phyloP scores from a whole-genome alignment of 2,329 filamentous ascomycete genomes.

The Dryadomyces quercivorus region DNA sequence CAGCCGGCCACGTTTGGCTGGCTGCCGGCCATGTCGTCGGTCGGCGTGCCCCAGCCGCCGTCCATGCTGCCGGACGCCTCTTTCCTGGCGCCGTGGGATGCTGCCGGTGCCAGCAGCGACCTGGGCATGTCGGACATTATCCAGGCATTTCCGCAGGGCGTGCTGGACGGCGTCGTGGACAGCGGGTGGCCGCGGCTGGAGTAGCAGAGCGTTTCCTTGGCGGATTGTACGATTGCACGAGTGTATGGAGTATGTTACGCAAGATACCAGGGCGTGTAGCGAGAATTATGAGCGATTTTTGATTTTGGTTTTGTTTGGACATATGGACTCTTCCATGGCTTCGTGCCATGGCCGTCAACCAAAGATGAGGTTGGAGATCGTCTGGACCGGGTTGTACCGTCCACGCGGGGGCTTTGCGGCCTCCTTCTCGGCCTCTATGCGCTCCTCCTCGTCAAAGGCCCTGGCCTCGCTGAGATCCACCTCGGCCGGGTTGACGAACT shows the following conservation, averaged over 20 bases:
- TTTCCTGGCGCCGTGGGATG: neutral
- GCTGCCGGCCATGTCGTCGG: neutral
- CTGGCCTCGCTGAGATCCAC: slow-evolving; percentile 27
- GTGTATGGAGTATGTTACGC: too few species aligned
- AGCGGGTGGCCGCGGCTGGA: slow-evolving; percentile 1
- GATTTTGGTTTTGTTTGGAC: too few species aligned
- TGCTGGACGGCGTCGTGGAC: neutral
- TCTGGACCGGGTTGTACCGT: neutral
- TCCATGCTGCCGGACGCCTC: slow-evolving; percentile 1
- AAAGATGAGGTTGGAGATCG: neutral
- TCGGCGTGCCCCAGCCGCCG: neutral
- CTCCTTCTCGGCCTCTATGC: neutral
- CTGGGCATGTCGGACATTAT: slow-evolving; percentile 1
- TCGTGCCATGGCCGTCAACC: neutral
- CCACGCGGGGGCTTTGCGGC: neutral
- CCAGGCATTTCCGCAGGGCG: slow-evolving; percentile 2
- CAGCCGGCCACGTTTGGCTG: slow-evolving; percentile 1
- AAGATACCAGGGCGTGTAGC: neutral
- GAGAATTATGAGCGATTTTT: too few species aligned
- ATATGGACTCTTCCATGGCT: too few species aligned
- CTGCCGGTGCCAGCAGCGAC: neutral
- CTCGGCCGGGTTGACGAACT: slow-evolving; percentile 35
- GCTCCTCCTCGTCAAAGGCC: slow-evolving; percentile 5
- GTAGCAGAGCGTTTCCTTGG: neutral
- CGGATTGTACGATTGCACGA: too few species aligned